phyloP scores from a whole-genome alignment of 2,329 filamentous ascomycete species.

The Fusarium robinianum region DNA sequence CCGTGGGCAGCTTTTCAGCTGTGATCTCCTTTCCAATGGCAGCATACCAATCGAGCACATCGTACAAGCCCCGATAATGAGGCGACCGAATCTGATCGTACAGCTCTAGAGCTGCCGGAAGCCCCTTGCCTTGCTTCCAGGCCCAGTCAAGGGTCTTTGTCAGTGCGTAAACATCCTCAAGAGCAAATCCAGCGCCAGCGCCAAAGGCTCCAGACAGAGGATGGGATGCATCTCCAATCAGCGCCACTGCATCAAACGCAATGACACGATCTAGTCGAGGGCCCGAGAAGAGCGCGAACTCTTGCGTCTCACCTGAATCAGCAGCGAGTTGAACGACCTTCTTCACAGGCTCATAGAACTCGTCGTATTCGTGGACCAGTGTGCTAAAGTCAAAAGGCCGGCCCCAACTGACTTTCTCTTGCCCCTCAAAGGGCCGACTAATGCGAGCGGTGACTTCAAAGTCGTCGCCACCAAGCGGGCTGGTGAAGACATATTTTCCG shows the following conservation, averaged over 20 bases:
- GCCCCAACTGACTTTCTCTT: slow-evolving; percentile 40
- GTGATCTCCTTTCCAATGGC: slow-evolving; percentile 18
- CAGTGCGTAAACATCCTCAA: slow-evolving; percentile 40
- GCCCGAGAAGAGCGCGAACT: slow-evolving; percentile 40
- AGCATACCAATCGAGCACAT: slow-evolving; percentile 33
- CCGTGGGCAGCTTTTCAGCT: slow-evolving; percentile 19
- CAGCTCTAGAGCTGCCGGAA: slow-evolving; percentile 31
- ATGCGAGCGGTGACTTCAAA: slow-evolving; percentile 41
- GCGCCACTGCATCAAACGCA: slow-evolving; percentile 41
- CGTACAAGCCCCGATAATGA: slow-evolving; percentile 36
- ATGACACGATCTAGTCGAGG: slow-evolving; percentile 38
- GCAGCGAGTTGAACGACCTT: slow-evolving; percentile 36
- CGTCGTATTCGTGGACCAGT: slow-evolving; percentile 33
- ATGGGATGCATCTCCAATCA: slow-evolving; percentile 61
- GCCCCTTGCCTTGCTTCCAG: slow-evolving; percentile 13
- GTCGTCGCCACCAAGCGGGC: slow-evolving; percentile 40
- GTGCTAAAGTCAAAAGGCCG: slow-evolving; percentile 28
- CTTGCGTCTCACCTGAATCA: slow-evolving; percentile 32
- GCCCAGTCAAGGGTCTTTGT: slow-evolving; percentile 34
- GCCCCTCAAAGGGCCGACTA: slow-evolving; percentile 21
- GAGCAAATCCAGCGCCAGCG: slow-evolving; percentile 45
- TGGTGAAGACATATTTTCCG: slow-evolving; percentile 41
- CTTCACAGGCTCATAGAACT: slow-evolving; percentile 40
- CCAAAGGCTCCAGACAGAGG: slow-evolving; percentile 54
- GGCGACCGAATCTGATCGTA: slow-evolving; percentile 38